These are phyloP conservation scores for Sugiyamaella pinicola DNA, from an alignment of 1,139 yeast species.

Conservation along the genomic window DNA sequence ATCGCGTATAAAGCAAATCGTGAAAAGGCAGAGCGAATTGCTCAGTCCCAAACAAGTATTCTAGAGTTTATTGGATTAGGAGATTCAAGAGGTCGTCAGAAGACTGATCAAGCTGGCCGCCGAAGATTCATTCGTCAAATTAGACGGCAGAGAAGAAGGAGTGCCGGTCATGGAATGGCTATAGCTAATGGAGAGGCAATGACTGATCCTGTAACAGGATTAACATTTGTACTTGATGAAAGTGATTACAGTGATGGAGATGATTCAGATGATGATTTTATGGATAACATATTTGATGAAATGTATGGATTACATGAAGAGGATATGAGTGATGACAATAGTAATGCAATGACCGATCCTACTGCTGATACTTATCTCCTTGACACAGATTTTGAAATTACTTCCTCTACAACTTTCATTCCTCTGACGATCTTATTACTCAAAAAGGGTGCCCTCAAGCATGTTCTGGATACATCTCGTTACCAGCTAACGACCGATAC, in stretches of 20 bases:
- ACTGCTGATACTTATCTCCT: no score
- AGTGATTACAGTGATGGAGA: not conserved
- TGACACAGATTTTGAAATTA: no score
- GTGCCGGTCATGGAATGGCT: not conserved
- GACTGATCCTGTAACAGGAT: not conserved
- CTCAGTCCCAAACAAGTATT: constrained; percentile 24
- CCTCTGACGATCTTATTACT: not conserved
- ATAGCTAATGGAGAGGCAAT: not conserved
- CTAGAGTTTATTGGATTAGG: constrained; percentile 23
- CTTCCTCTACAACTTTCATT: not conserved
- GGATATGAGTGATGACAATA: not conserved
- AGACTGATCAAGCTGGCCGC: not conserved
- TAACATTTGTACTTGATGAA: not conserved
- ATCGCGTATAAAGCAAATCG: constrained; percentile 22
- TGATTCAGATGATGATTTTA: constrained; percentile 3
- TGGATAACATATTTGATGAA: not conserved
- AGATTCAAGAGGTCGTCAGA: not conserved
- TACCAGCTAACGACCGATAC: not conserved
- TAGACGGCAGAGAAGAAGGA: not conserved
- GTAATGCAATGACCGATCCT: no score
- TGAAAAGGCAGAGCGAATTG: constrained; percentile 19
- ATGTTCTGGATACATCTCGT: not conserved
- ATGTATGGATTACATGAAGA: not conserved
- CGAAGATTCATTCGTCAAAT: not conserved
- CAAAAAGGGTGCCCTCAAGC: not conserved